A percentile compares a stretch with the other conserved stretches of the same genome.
Evolutionary conservation across 1,284 basidiomycete species (phyloP).

Genomic region (Apiotrichum veenhuisii): DNA sequence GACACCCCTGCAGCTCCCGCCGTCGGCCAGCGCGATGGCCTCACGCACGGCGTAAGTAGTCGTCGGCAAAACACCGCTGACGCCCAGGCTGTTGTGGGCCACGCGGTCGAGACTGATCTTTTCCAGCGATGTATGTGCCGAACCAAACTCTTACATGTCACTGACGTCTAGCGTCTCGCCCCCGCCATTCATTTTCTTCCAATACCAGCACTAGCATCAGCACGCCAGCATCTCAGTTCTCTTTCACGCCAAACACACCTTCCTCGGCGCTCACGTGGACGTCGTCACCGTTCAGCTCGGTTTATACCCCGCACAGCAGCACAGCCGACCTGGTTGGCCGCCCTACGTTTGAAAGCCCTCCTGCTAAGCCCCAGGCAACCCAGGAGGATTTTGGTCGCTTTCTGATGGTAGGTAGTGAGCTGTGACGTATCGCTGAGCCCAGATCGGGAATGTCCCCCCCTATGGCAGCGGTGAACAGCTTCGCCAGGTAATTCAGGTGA

Average conservation of each 20-base stretch:
- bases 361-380: neutral
- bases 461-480: constrained; percentile 20
- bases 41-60: neutral
- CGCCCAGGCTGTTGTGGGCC: neutral
- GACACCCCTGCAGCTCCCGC: neutral
- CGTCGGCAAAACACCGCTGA: neutral
- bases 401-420: constrained; percentile 24
- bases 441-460: constrained; percentile 31
- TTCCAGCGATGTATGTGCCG: neutral
- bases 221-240: constrained; percentile 7
- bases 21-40: neutral
- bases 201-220: neutral
- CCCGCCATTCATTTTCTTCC: neutral
- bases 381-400: constrained; percentile 26
- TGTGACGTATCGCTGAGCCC: neutral
- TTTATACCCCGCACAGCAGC: neutral
- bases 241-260: neutral
- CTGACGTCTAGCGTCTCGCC: neutral
- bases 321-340: neutral
- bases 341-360: neutral
- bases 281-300: neutral
- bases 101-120: neutral
- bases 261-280: constrained; percentile 1
- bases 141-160: neutral
- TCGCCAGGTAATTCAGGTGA: constrained; percentile 26